phyloP scores from a whole-genome alignment of 2,329 filamentous ascomycete genomes.

The Incumbomyces lentus region DNA sequence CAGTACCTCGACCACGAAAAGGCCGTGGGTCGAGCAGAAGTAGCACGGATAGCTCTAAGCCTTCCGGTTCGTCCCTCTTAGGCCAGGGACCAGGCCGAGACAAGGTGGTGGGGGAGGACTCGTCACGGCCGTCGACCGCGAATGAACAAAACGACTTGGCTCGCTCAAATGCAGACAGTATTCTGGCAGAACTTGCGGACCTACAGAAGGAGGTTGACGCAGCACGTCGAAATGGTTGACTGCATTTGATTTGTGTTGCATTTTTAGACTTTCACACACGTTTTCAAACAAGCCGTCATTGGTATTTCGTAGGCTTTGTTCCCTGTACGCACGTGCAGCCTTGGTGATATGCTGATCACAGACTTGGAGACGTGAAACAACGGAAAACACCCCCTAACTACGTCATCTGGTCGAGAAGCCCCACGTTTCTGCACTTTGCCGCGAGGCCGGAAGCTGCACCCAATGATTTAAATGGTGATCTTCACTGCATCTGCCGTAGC shows the following conservation, averaged over 20 bases:
- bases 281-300: no score
- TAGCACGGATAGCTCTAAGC: conserved; percentile 24
- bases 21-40: conserved; percentile 33
- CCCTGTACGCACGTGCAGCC: not conserved
- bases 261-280: no score
- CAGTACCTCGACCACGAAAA: conserved; percentile 39
- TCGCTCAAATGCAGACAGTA: conserved; percentile 41
- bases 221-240: conserved; percentile 31
- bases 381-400: not conserved
- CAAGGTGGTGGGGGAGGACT: conserved; percentile 3
- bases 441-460: not conserved
- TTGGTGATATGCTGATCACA: not conserved
- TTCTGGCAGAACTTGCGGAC: conserved; percentile 61
- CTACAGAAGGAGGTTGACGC: conserved; percentile 69
- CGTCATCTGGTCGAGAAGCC: not conserved
- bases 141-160: not conserved
- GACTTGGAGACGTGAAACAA: not conserved
- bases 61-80: conserved; percentile 13
- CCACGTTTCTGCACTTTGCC: not conserved
- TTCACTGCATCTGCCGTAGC: no score
- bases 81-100: conserved; percentile 6
- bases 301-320: no score
- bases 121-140: conserved; percentile 4
- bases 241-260: no score
- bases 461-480: no score